A percentile compares a stretch with the other conserved stretches of the same genome.
phyloP scores from a whole-genome alignment of 306 rosid species.

The Bauhinia variegata region DNA sequence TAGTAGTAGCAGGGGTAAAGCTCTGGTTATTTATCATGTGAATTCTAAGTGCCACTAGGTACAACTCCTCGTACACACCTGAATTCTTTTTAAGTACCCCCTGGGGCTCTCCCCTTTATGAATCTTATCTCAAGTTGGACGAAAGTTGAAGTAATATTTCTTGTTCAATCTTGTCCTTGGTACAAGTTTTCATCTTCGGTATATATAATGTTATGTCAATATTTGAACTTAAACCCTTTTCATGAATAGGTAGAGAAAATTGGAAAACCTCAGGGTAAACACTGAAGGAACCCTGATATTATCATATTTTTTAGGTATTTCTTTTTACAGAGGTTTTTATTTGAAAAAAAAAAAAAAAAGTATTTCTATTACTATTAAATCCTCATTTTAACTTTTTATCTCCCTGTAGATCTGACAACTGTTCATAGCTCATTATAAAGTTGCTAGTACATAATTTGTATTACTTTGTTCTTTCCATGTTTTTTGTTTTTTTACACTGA shows the following conservation, averaged over 20 bases:
- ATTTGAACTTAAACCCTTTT: background rate
- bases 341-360: too few relatives aligned
- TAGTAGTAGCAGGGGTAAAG: background rate
- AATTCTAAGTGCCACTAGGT: slow-evolving; percentile 8
- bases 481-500: slow-evolving; percentile 28
- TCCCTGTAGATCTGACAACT: slow-evolving; percentile 19
- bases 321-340: background rate
- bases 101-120: slow-evolving; percentile 1
- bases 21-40: slow-evolving; percentile 5
- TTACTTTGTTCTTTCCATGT: slow-evolving; percentile 26
- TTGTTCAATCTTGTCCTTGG: slow-evolving; percentile 25
- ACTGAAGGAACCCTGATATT: slow-evolving; percentile 15
- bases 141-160: slow-evolving; percentile 3
- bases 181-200: slow-evolving; percentile 19
- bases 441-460: slow-evolving; percentile 11
- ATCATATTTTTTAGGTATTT: background rate
- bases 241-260: slow-evolving; percentile 13
- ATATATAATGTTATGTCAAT: slow-evolving; percentile 4
- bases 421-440: slow-evolving; percentile 14
- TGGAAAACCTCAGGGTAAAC: slow-evolving; percentile 11
- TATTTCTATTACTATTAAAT: background rate
- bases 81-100: slow-evolving; percentile 9
- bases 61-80: slow-evolving; percentile 20
- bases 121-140: slow-evolving; percentile 1
- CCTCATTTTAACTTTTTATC: background rate